phyloP scores from a whole-genome alignment of 2,329 filamentous ascomycete genomes.

The Ceratocystis variospora region DNA sequence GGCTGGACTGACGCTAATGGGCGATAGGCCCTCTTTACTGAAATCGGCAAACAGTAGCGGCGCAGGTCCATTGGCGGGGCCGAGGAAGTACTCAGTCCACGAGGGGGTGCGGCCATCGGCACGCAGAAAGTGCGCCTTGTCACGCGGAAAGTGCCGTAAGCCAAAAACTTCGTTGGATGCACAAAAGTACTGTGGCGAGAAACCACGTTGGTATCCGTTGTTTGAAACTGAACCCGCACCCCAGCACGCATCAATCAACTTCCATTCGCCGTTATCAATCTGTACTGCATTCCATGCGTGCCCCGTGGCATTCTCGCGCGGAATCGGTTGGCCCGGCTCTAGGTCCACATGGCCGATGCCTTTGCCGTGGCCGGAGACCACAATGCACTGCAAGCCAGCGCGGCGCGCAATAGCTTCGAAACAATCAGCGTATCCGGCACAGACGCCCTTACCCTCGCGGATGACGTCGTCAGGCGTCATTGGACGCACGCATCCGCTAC shows the following conservation, averaged over 20 bases:
- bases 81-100: constrained; percentile 74
- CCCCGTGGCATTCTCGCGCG: constrained; percentile 45
- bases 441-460: constrained; percentile 68
- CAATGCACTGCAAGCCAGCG: constrained; percentile 63
- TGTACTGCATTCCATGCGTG: constrained; percentile 92
- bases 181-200: constrained; percentile 50
- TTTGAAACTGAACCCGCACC: constrained; percentile 59
- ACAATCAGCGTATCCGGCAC: constrained; percentile 76
- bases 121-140: constrained; percentile 58
- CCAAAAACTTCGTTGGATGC: constrained; percentile 67
- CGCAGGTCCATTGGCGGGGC: constrained; percentile 38
- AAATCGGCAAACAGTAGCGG: constrained; percentile 35
- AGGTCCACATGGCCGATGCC: constrained; percentile 60
- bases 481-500: constrained; percentile 51
- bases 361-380: constrained; percentile 71
- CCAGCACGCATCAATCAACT: constrained; percentile 86
- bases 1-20: constrained; percentile 45
- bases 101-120: constrained; percentile 51
- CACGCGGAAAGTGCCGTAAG: constrained; percentile 59
- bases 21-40: constrained; percentile 38
- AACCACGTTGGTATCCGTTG: constrained; percentile 49
- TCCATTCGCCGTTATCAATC: constrained; percentile 80
- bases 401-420: constrained; percentile 66
- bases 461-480: constrained; percentile 62
- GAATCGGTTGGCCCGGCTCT: constrained; percentile 49